Evolutionary conservation across 2,329 filamentous ascomycete genomes (phyloP).

Genomic region (Seiridium cupressi): DNA sequence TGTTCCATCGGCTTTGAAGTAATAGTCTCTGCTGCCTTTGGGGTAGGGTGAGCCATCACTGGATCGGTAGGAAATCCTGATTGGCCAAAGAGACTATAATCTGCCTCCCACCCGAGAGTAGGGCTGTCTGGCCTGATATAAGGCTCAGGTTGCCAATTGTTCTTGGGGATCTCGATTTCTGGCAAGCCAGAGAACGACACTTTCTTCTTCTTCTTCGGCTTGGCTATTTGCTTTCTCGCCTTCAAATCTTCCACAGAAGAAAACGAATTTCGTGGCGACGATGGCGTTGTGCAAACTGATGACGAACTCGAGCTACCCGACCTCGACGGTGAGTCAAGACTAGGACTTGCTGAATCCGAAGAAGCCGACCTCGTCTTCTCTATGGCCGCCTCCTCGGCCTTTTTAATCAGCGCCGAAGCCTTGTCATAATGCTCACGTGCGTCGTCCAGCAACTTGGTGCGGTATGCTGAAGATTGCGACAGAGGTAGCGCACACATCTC

Average conservation of each 20-base stretch:
- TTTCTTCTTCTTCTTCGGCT: constrained; percentile 34
- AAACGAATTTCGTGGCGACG: constrained; percentile 44
- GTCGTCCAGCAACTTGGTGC: constrained; percentile 47
- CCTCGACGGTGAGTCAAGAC: constrained; percentile 43
- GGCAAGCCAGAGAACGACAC: constrained; percentile 39
- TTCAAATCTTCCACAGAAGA: constrained; percentile 20
- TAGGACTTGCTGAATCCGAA: constrained; percentile 32
- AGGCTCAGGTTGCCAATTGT: constrained; percentile 36
- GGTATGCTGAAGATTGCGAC: constrained; percentile 42
- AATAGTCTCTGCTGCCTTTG: not conserved
- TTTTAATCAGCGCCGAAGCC: constrained; percentile 45
- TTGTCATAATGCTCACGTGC: constrained; percentile 50
- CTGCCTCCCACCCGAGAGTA: constrained; percentile 53
- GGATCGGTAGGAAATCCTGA: not conserved
- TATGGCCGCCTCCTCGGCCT: constrained; percentile 39
- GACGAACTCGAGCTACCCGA: constrained; percentile 44
- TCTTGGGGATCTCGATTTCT: constrained; percentile 24
- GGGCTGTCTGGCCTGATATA: constrained; percentile 58
- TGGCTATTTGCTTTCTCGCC: constrained; percentile 10
- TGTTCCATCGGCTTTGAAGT: not conserved
- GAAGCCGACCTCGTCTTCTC: constrained; percentile 35
- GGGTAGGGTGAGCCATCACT: not conserved
- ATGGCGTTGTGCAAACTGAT: constrained; percentile 36
- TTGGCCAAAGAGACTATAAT: constrained; percentile 21
- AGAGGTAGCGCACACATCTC: constrained; percentile 54